Evolutionary conservation across 345 rosid genomes (phyloP), one percentile per base, ranked within the genome.

Genomic region (Citrus hindsii): DNA sequence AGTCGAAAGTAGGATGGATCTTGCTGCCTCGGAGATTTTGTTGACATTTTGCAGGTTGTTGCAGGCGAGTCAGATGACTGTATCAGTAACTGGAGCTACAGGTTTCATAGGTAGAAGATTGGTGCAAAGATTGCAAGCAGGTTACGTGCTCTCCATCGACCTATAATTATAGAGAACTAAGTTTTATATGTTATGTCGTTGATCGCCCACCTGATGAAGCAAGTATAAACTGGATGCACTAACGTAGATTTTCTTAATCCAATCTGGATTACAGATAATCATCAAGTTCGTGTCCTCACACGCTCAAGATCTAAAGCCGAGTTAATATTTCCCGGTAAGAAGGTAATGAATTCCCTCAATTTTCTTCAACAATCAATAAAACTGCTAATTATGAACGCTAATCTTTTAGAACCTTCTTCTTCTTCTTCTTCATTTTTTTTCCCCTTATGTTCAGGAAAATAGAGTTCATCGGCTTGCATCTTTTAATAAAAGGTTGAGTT

Each of bases 301-400:
- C 99, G 98, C 77, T 91, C 98, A 37, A 90, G 82, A 84, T 89
- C 98, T 55, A 91, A 88, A 87, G 98, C 98, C 58, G 85, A 89
- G 88, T 79, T 83, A 85, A 86, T 90, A 84, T 95, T 95, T 93
- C 97, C 99, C 61, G 98, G 97, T 95, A 95, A 93, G 98, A 90
- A 95, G 98, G 98, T 92, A 93, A 92, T 82, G 84, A 51, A 25
- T 79, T 60, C 67, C 76, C 74, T 77, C 55, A 37, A 71, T 80
- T 72, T 7, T 77, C 63, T 76, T 32, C 9, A 79, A 2, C 25
- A 73, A 9, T 58, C 5, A 61, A 13, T 10, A 63, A 73, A 40
- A 53, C 7, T 22, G 37, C 59, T 27, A 32, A 59, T 30, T 56
- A 18, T 62, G 71, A 40, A 37, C 42, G 33, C 73, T 51, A 67